Conservation (phyloP, 306 rosid species). For the Lupinus albus region DNA sequence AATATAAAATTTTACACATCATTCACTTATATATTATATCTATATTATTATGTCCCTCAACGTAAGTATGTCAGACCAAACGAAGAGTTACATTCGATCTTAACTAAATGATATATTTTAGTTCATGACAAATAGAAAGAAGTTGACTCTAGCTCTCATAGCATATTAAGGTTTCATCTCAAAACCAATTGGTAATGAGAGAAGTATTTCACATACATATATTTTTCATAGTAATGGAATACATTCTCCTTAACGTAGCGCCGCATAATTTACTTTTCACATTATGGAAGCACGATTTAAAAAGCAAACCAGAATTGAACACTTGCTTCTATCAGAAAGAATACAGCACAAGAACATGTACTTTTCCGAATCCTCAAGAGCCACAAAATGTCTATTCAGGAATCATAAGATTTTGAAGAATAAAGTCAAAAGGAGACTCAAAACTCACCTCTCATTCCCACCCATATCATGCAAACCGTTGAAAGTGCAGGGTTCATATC, state of each 20-base stretch:
- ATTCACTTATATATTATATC: too few relatives aligned
- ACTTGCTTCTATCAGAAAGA: constrained; percentile 6
- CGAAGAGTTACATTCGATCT: too few relatives aligned
- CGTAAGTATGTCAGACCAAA: too few relatives aligned
- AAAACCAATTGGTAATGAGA: too few relatives aligned
- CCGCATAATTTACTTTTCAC: constrained; percentile 32
- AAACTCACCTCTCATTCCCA: constrained; percentile 45
- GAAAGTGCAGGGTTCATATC: constrained; percentile 64
- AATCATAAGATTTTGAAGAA: constrained; percentile 36
- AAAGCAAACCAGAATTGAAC: neutral
- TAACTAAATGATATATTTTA: too few relatives aligned
- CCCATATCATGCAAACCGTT: constrained; percentile 58
- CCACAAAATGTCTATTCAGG: constrained; percentile 35
- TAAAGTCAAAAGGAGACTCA: constrained; percentile 46
- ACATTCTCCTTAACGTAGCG: constrained; percentile 23
- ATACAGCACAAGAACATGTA: constrained; percentile 32
- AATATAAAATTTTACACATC: too few relatives aligned
- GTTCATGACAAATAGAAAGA: too few relatives aligned
- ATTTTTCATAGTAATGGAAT: too few relatives aligned
- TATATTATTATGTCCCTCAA: too few relatives aligned
- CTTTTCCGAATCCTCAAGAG: constrained; percentile 5
- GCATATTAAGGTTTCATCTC: too few relatives aligned
- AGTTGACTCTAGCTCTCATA: too few relatives aligned
- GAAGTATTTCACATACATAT: too few relatives aligned
- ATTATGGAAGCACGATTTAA: constrained; percentile 16